These are phyloP conservation scores for Chlamydomonas schloesseri DNA, from an alignment of 139 green algal species.

Conservation along the genomic window DNA sequence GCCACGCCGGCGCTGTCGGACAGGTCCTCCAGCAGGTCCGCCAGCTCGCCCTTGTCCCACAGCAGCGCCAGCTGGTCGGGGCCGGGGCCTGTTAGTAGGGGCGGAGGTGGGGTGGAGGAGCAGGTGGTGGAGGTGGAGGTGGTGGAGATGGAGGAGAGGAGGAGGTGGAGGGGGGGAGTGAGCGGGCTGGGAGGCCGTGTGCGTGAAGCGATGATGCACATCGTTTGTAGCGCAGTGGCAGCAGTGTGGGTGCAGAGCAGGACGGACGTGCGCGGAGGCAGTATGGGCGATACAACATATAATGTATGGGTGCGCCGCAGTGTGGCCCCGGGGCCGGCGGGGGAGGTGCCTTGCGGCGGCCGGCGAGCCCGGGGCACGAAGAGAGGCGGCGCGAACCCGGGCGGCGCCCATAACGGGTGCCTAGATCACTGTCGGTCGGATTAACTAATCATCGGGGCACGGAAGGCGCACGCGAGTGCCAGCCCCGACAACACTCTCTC, in stretches of 20 bases:
- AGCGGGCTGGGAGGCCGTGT: too few species aligned
- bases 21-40: conserved; percentile 18
- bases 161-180: not conserved
- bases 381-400: not conserved
- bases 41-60: not conserved
- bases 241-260: too few species aligned
- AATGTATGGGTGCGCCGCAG: too few species aligned
- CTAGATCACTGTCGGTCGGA: conserved; percentile 35
- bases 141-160: not conserved
- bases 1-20: too few species aligned
- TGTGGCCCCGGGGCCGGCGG: too few species aligned
- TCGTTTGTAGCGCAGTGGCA: too few species aligned
- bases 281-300: too few species aligned
- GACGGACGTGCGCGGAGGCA: too few species aligned
- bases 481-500: conserved; percentile 43
- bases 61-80: conserved; percentile 26
- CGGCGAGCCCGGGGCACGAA: too few species aligned
- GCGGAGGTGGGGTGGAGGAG: not conserved
- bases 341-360: too few species aligned
- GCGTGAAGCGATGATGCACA: too few species aligned
- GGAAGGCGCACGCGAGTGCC: not conserved
- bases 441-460: conserved; percentile 42
- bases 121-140: too few species aligned
- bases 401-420: conserved; percentile 44
- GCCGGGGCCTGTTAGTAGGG: conserved; percentile 14